Conservation (phyloP, 768 basidiomycete species). For the Agaricus sinodeliciosus region DNA sequence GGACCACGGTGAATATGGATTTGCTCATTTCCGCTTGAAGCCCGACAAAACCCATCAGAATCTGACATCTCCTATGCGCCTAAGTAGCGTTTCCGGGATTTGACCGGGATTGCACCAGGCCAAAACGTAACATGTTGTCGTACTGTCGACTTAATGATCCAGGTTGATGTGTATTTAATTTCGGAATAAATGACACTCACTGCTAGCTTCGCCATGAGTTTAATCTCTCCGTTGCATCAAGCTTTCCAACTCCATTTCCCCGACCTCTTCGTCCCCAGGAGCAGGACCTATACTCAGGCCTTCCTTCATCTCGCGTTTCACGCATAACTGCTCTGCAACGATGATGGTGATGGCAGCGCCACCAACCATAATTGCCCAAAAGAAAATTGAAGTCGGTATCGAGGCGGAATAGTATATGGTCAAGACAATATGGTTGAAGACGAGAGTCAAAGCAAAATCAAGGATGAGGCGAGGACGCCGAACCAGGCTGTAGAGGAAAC, state of each 20-base stretch:
- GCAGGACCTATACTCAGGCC: conserved; percentile 54
- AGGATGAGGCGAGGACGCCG: conserved; percentile 91
- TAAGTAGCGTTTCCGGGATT: no score
- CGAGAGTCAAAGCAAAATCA: conserved; percentile 87
- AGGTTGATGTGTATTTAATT: not conserved
- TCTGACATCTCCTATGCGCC: not conserved
- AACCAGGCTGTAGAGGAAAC: conserved; percentile 81
- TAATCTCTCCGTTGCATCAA: conserved; percentile 21
- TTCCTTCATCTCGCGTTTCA: conserved; percentile 84
- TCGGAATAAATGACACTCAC: not conserved
- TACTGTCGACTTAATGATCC: not conserved
- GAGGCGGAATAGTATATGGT: conserved; percentile 88
- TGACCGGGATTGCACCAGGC: not conserved
- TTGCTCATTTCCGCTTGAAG: no score
- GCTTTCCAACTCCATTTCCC: conserved; percentile 52
- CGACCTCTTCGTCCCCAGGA: conserved; percentile 47
- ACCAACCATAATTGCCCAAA: conserved; percentile 75
- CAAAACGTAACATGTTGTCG: not conserved
- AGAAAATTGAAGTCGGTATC: conserved; percentile 86
- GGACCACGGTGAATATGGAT: no score
- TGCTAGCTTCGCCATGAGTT: not conserved
- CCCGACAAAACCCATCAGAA: not conserved
- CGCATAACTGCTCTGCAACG: conserved; percentile 86
- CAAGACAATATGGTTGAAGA: conserved; percentile 88
- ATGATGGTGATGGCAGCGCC: conserved; percentile 73